Conservation (phyloP, 2,329 filamentous ascomycete genomes). For the Coniochaeta pulveracea region DNA sequence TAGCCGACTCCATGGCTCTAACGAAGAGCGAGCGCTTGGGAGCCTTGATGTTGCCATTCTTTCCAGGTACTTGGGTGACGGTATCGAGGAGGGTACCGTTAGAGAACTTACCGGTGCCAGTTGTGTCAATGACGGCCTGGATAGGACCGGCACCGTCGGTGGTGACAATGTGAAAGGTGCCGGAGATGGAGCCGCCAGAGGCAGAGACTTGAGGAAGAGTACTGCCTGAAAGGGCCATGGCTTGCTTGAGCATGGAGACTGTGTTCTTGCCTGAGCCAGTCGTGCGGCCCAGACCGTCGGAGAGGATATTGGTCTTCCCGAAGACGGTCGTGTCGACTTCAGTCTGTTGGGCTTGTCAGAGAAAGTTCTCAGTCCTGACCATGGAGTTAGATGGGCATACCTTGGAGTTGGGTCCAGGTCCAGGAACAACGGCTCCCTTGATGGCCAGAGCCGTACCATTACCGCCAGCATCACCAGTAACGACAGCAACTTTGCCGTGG, state of each 20-base stretch:
- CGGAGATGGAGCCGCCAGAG: slow-evolving; percentile 19
- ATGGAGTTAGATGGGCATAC: slow-evolving; percentile 5
- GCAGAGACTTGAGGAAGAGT: slow-evolving; percentile 27
- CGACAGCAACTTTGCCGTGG: slow-evolving; percentile 19
- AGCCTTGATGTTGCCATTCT: slow-evolving; percentile 7
- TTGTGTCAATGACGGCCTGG: slow-evolving; percentile 24
- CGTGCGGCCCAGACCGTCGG: slow-evolving; percentile 26
- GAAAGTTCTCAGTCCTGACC: too few species aligned
- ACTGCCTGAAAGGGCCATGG: slow-evolving; percentile 23
- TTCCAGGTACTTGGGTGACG: slow-evolving; percentile 24
- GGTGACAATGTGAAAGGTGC: slow-evolving; percentile 27
- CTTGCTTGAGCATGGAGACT: slow-evolving; percentile 17
- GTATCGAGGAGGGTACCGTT: slow-evolving; percentile 16
- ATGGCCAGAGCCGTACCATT: slow-evolving; percentile 31
- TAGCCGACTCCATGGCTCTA: not conserved
- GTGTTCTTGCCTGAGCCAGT: slow-evolving; percentile 23
- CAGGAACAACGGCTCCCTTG: slow-evolving; percentile 26
- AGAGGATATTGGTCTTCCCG: slow-evolving; percentile 18
- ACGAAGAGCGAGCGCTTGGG: slow-evolving; percentile 3
- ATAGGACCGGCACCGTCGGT: slow-evolving; percentile 28
- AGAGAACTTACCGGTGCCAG: slow-evolving; percentile 22
- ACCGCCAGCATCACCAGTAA: slow-evolving; percentile 23
- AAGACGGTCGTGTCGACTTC: slow-evolving; percentile 35
- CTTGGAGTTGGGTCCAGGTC: slow-evolving; percentile 24
- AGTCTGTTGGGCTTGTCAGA: slow-evolving; percentile 14